Evolutionary conservation across 148 eudicot species (phyloP), one percentile per base, ranked within the genome.

Genomic region (Salicornia ramosissima): DNA sequence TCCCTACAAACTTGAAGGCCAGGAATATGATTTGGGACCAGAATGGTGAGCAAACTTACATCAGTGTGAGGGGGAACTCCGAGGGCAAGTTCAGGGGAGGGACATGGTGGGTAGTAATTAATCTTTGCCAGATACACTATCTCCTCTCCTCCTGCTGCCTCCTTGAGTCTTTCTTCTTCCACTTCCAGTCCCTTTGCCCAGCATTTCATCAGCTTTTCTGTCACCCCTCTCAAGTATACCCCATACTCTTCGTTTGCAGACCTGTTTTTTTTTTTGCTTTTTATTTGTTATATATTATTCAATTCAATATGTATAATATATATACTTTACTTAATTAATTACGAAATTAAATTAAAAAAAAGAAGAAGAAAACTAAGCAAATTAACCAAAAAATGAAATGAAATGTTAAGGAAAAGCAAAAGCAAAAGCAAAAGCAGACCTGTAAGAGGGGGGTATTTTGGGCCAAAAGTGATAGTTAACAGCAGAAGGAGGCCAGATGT

Each of bases 21-120:
- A 15, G 86, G 81, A 2, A 88, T 83, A 36, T 88, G 86, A 64
- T 85, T 91, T 0, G 91, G 91, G 2, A 91, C 91, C 13, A 91
- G 87, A 45, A 91, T 79, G 36, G 97, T 91, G 45, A 91, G 65
- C 30, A 83, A 6, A 19, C 74, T 73, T 78, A 86, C 64, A 53
- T 91, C 97, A 4, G 90, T 85, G 61, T 91, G 97, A 0, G 94
- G 84, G 21, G 43, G 74, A 36, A 91, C 91, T 5, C 97, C 97
- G 1, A 88, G 81, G 3, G 89, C 88, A 30, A 91, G 67, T 30
- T 91, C 94, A 13, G 94, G 97, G 21, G 91, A 81, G 9, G 94
- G 97, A 49, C 97, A 91, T 30, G 91, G 89, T 19, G 97, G 97
- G 68, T 91, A 91, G 63, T 85, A 86, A 29, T 91, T 91, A 12